Evolutionary conservation across 768 basidiomycete genomes (phyloP).

Genomic region (Boletus pseudopeckii): DNA sequence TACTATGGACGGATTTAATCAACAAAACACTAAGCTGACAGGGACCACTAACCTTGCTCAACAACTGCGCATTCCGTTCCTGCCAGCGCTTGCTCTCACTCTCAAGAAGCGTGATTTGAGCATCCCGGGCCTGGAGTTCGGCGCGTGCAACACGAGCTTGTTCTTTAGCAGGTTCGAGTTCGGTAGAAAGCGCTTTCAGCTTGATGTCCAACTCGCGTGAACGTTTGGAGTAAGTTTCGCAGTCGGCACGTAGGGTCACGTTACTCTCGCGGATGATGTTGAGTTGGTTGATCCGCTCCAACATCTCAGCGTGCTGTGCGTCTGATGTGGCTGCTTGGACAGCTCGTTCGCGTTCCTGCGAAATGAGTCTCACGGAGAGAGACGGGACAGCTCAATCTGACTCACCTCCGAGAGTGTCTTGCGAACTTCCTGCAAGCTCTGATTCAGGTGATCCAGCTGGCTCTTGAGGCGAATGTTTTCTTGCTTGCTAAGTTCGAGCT

Average conservation of each 20-base stretch:
- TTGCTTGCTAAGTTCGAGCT: conserved; percentile 74
- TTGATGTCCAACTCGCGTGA: conserved; percentile 63
- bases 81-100: conserved; percentile 81
- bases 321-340: conserved; percentile 68
- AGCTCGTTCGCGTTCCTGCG: conserved; percentile 77
- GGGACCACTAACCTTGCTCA: conserved; percentile 62
- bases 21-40: neutral
- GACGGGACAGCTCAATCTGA: neutral
- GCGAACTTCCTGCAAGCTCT: conserved; percentile 67
- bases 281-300: conserved; percentile 83
- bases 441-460: conserved; percentile 71
- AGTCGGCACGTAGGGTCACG: conserved; percentile 75
- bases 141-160: conserved; percentile 63
- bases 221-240: conserved; percentile 66
- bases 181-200: conserved; percentile 51
- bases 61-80: conserved; percentile 73
- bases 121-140: conserved; percentile 68
- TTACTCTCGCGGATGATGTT: conserved; percentile 88
- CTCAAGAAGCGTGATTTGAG: conserved; percentile 67
- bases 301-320: conserved; percentile 76
- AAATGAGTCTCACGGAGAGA: neutral
- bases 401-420: conserved; percentile 67
- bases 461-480: conserved; percentile 72
- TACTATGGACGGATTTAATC: conserved; percentile 45
- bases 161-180: conserved; percentile 76